A percentile compares a stretch with the other conserved stretches of the same genome.
Conservation (phyloP, 129 eudicot species). For the Daucus carota region DNA sequence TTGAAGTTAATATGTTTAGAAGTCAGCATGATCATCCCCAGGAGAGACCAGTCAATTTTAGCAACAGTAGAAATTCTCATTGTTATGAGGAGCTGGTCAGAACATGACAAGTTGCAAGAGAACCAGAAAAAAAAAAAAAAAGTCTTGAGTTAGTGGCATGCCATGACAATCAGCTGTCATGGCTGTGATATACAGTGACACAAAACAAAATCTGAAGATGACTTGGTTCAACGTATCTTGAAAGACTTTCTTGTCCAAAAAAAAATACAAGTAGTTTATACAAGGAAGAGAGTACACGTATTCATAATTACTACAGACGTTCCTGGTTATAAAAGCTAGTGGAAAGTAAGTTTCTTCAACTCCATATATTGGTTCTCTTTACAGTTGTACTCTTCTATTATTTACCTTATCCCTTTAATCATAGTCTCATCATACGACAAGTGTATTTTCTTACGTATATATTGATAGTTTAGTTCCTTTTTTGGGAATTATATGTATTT, state of each 20-base stretch:
- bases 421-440: not conserved
- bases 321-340: not conserved
- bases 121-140: not conserved
- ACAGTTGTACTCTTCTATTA: not conserved
- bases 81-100: not conserved
- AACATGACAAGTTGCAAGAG: not conserved
- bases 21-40: not conserved
- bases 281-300: not conserved
- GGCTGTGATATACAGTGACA: not conserved
- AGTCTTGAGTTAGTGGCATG: not conserved
- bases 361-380: not conserved
- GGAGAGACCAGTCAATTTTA: not conserved
- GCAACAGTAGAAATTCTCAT: not conserved
- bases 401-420: not conserved
- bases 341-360: not conserved
- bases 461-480: not conserved
- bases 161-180: not conserved
- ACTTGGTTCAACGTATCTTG: not conserved
- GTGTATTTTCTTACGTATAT: not conserved
- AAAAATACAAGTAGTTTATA: not conserved
- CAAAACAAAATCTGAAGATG: not conserved
- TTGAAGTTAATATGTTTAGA: not conserved
- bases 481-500: not conserved
- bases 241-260: not conserved
- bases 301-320: not conserved